These are phyloP conservation scores for Trichoderma simmonsii DNA, from an alignment of 2,329 filamentous ascomycete genomes.

Conservation along the genomic window DNA sequence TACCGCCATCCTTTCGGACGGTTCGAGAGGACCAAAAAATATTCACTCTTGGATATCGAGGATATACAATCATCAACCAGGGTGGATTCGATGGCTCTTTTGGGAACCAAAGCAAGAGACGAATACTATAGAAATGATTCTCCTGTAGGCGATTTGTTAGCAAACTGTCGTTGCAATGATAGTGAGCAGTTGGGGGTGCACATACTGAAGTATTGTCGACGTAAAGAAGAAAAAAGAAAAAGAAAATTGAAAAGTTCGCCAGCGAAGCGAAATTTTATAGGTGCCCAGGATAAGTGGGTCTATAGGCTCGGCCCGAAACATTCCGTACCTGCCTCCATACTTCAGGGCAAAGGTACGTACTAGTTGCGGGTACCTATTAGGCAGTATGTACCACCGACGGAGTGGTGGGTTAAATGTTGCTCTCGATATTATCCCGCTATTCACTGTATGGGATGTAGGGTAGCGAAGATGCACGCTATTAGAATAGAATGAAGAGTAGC, in stretches of 20 bases:
- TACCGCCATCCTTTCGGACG: slow-evolving; percentile 61
- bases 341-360: background rate
- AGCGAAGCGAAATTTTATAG: slow-evolving; percentile 33
- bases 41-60: slow-evolving; percentile 87
- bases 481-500: too few relatives aligned
- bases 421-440: too few relatives aligned
- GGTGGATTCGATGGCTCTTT: slow-evolving; percentile 90
- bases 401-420: too few relatives aligned
- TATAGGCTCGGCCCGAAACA: background rate
- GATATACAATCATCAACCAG: slow-evolving; percentile 90
- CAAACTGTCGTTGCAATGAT: background rate
- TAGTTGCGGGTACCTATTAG: background rate
- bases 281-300: background rate
- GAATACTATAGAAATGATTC: slow-evolving; percentile 99
- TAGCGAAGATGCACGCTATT: too few relatives aligned
- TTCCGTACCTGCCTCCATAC: background rate
- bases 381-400: too few relatives aligned
- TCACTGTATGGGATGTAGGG: too few relatives aligned
- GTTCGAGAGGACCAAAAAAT: slow-evolving; percentile 55
- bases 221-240: slow-evolving; percentile 51
- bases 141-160: slow-evolving; percentile 43
- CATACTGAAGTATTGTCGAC: slow-evolving; percentile 62
- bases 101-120: slow-evolving; percentile 88
- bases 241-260: slow-evolving; percentile 31
- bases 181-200: slow-evolving; percentile 32